phyloP scores from a whole-genome alignment of 257 asterid genomes.

The Salvia splendens region DNA sequence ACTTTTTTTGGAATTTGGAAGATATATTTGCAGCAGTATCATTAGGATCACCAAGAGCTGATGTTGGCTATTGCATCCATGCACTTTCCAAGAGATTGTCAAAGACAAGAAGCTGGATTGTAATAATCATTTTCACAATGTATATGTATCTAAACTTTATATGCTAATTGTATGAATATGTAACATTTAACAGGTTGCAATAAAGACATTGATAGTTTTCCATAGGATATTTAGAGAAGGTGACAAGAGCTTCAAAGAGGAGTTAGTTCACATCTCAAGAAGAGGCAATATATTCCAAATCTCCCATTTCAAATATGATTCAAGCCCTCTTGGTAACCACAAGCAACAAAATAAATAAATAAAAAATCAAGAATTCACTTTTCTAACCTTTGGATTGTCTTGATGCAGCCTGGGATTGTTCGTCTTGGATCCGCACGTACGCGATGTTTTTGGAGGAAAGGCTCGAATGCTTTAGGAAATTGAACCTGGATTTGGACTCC shows the following conservation, averaged over 20 bases:
- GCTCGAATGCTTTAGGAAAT: conserved; percentile 66
- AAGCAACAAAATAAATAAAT: not conserved
- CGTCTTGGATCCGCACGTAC: conserved; percentile 84
- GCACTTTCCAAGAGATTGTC: conserved; percentile 75
- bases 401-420: conserved; percentile 91
- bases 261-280: conserved; percentile 56
- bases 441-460: conserved; percentile 88
- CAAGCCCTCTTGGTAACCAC: conserved; percentile 65
- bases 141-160: not conserved
- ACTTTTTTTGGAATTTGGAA: conserved; percentile 19
- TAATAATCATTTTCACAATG: conserved; percentile 41
- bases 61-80: conserved; percentile 87
- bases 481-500: conserved; percentile 59
- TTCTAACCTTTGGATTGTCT: conserved; percentile 28
- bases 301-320: conserved; percentile 86
- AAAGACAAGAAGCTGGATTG: conserved; percentile 82
- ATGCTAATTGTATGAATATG: not conserved
- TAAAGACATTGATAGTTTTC: conserved; percentile 73
- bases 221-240: conserved; percentile 87
- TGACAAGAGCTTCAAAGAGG: conserved; percentile 78
- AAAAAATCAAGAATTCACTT: not conserved
- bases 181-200: conserved; percentile 61
- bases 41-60: conserved; percentile 78
- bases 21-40: conserved; percentile 70
- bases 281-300: conserved; percentile 69